These are phyloP conservation scores for Fraxinus quadrangulata DNA, from an alignment of 257 asterid genomes.

Conservation along the genomic window DNA sequence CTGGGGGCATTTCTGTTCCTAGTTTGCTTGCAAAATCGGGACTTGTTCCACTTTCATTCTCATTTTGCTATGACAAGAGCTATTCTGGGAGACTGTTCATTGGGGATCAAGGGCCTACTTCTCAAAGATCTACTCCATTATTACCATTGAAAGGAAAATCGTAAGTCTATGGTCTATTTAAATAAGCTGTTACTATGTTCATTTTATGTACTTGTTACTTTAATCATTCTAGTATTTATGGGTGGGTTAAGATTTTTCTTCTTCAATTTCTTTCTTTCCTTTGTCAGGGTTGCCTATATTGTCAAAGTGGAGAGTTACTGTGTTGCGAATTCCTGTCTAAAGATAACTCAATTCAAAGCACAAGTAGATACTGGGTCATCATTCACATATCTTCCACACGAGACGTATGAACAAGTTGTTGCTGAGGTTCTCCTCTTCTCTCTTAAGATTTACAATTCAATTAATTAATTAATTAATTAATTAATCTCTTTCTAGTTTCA, in stretches of 20 bases:
- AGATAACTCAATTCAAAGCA: constrained; percentile 52
- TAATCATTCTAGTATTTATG: not conserved
- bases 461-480: not conserved
- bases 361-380: constrained; percentile 82
- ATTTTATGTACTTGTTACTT: constrained; percentile 3
- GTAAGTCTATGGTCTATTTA: constrained; percentile 40
- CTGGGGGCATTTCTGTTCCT: constrained; percentile 71
- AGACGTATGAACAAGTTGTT: constrained; percentile 42
- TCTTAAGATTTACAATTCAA: constrained; percentile 9
- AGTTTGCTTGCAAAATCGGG: constrained; percentile 80
- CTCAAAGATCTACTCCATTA: constrained; percentile 63
- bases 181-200: constrained; percentile 10
- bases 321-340: constrained; percentile 57
- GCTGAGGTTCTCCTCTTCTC: constrained; percentile 51
- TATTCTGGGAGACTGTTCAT: constrained; percentile 73
- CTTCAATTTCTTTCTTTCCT: constrained; percentile 11
- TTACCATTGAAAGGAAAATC: constrained; percentile 36
- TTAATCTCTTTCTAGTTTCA: not conserved
- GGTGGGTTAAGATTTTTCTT: constrained; percentile 12
- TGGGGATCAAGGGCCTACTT: constrained; percentile 73
- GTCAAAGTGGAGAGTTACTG: constrained; percentile 64
- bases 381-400: constrained; percentile 66
- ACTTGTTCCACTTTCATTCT: constrained; percentile 66
- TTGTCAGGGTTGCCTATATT: constrained; percentile 44
- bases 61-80: constrained; percentile 73